These are phyloP conservation scores for Aspergillus leporis DNA, from an alignment of 495 filamentous ascomycete genomes.

Conservation along the genomic window DNA sequence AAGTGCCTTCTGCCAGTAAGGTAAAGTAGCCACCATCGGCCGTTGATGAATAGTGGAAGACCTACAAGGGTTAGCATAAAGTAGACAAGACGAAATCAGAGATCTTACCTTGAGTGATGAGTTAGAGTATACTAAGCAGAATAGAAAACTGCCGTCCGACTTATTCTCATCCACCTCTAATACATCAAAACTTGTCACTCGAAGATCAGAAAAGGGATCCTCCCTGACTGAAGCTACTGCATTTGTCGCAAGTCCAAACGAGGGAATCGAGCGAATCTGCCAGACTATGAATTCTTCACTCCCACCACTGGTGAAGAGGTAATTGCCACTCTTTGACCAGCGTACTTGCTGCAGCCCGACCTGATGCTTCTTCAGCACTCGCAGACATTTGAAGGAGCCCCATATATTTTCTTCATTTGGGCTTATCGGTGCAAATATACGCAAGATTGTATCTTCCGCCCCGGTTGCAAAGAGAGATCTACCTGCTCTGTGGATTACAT, in stretches of 20 bases:
- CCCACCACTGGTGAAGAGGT: slow-evolving; percentile 81
- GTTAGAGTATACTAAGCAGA: slow-evolving; percentile 75
- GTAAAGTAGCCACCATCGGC: slow-evolving; percentile 43
- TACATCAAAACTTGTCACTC: slow-evolving; percentile 74
- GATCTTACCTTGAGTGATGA: slow-evolving; percentile 64
- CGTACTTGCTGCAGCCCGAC: slow-evolving; percentile 80
- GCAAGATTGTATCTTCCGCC: slow-evolving; percentile 84
- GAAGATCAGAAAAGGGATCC: slow-evolving; percentile 65
- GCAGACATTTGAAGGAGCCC: slow-evolving; percentile 52
- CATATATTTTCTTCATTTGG: slow-evolving; percentile 23
- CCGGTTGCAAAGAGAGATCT: slow-evolving; percentile 67
- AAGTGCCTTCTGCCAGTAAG: slow-evolving; percentile 57
- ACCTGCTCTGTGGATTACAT: slow-evolving; percentile 39
- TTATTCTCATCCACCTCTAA: slow-evolving; percentile 36
- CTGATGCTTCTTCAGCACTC: slow-evolving; percentile 70
- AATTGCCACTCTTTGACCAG: slow-evolving; percentile 65
- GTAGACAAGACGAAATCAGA: background rate
- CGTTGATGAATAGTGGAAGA: slow-evolving; percentile 58
- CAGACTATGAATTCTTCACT: slow-evolving; percentile 89
- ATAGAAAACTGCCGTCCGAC: slow-evolving; percentile 37
- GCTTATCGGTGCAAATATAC: slow-evolving; percentile 46
- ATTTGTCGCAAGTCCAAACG: slow-evolving; percentile 57
- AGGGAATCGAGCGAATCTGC: slow-evolving; percentile 58
- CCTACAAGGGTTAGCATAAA: slow-evolving; percentile 26
- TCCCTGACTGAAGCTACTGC: slow-evolving; percentile 62